phyloP scores from a whole-genome alignment of 306 rosid genomes.

The Albizia julibrissin region DNA sequence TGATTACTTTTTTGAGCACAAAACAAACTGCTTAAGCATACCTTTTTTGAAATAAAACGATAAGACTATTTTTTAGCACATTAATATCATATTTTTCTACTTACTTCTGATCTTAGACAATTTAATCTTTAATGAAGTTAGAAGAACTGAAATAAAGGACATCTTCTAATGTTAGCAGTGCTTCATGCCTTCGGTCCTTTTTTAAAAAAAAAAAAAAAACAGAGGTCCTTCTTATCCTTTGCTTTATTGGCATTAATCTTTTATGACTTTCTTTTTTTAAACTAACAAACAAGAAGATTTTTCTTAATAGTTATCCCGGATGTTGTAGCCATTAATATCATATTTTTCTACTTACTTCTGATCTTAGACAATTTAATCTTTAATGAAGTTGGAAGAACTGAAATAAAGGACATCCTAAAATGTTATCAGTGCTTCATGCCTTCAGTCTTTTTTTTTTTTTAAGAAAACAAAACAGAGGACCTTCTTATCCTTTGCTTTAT shows the following conservation, averaged over 20 bases:
- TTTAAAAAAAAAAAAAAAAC: neutral
- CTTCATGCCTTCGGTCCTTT: neutral
- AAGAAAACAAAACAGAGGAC: neutral
- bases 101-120: constrained; percentile 6
- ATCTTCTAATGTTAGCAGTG: neutral
- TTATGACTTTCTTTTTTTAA: neutral
- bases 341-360: neutral
- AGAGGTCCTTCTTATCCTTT: neutral
- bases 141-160: neutral
- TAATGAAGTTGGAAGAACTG: neutral
- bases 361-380: constrained; percentile 9
- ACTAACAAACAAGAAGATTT: neutral
- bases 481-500: neutral
- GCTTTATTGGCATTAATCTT: neutral
- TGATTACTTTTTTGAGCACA: constrained; percentile 20
- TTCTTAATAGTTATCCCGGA: constrained; percentile 25
- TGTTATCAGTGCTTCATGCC: neutral
- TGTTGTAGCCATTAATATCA: neutral
- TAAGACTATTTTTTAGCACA: neutral
- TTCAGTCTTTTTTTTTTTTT: neutral
- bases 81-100: neutral
- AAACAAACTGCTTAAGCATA: constrained; percentile 3
- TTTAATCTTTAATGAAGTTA: neutral
- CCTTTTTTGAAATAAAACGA: constrained; percentile 10
- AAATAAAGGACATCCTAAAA: neutral